Percentiles rank a stretch among this genome's conserved stretches.
Evolutionary conservation across 2,329 filamentous ascomycete genomes (phyloP).

Genomic region (Fusarium dlaminii): DNA sequence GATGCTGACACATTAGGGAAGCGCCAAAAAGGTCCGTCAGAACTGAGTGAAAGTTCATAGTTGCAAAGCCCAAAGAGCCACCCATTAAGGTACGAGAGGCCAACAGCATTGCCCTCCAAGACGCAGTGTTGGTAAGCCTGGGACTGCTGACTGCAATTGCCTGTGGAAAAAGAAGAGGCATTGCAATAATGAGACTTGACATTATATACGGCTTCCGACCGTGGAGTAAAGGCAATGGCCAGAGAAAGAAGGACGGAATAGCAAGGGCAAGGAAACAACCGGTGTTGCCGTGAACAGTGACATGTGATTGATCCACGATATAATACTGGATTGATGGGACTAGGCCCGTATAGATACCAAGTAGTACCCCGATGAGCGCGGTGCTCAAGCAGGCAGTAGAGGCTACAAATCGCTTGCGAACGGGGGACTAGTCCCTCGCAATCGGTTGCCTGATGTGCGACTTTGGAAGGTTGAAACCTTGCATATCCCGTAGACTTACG

Average conservation of each 20-base stretch:
- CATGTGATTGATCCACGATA: slow-evolving; percentile 74
- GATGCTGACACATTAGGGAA: slow-evolving; percentile 75
- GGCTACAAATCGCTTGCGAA: slow-evolving; percentile 75
- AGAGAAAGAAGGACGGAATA: slow-evolving; percentile 74
- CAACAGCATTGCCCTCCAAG: slow-evolving; percentile 70
- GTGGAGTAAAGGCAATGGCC: slow-evolving; percentile 79
- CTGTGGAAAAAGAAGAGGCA: slow-evolving; percentile 80
- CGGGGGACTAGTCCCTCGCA: slow-evolving; percentile 75
- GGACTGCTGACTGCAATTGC: slow-evolving; percentile 70
- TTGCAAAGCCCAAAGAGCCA: slow-evolving; percentile 75
- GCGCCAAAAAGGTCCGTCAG: slow-evolving; percentile 80
- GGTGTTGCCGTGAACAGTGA: slow-evolving; percentile 77
- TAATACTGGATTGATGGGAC: slow-evolving; percentile 84
- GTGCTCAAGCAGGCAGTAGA: slow-evolving; percentile 77
- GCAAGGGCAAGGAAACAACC: slow-evolving; percentile 77
- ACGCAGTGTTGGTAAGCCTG: slow-evolving; percentile 63
- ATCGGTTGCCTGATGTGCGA: slow-evolving; percentile 71
- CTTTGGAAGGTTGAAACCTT: slow-evolving; percentile 62
- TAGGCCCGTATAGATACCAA: slow-evolving; percentile 81
- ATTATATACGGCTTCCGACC: slow-evolving; percentile 82
- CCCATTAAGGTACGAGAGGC: slow-evolving; percentile 73
- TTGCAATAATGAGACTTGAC: slow-evolving; percentile 71
- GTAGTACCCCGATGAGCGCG: slow-evolving; percentile 73
- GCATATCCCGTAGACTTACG: slow-evolving; percentile 61
- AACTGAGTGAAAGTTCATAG: slow-evolving; percentile 78